Evolutionary conservation across 2,329 filamentous ascomycete species (phyloP).

Genomic region (Talaromyces albobiverticillius): DNA sequence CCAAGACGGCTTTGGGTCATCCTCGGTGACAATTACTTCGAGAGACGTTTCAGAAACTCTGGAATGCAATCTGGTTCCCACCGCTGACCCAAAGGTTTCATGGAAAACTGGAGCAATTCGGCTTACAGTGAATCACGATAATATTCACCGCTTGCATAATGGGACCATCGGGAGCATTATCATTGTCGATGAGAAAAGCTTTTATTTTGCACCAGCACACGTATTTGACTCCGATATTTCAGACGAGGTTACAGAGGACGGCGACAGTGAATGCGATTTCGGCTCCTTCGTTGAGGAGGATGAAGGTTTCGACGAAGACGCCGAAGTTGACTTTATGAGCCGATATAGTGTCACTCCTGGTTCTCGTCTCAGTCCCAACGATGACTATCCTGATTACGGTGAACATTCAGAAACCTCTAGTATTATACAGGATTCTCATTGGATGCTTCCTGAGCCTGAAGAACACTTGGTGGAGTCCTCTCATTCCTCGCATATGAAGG

Average conservation of each 20-base stretch:
- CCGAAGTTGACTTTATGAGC: background rate
- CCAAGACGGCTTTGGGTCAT: background rate
- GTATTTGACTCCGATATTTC: background rate
- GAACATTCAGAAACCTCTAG: too few species aligned
- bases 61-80: background rate
- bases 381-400: background rate
- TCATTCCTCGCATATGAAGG: too few species aligned
- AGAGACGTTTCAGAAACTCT: background rate
- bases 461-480: too few species aligned
- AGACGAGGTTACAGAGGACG: background rate
- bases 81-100: too few species aligned
- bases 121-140: background rate
- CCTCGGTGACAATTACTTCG: too few species aligned
- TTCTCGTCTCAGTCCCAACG: background rate
- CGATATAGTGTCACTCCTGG: slow-evolving; percentile 1
- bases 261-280: background rate
- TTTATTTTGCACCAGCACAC: background rate
- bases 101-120: too few species aligned
- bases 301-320: background rate
- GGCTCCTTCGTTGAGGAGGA: background rate
- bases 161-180: background rate
- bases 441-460: too few species aligned
- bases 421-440: too few species aligned
- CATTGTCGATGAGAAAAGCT: background rate
- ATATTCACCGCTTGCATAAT: background rate